Evolutionary conservation across 2,329 filamentous ascomycete genomes (phyloP).

Genomic region (Epichloe sibirici): DNA sequence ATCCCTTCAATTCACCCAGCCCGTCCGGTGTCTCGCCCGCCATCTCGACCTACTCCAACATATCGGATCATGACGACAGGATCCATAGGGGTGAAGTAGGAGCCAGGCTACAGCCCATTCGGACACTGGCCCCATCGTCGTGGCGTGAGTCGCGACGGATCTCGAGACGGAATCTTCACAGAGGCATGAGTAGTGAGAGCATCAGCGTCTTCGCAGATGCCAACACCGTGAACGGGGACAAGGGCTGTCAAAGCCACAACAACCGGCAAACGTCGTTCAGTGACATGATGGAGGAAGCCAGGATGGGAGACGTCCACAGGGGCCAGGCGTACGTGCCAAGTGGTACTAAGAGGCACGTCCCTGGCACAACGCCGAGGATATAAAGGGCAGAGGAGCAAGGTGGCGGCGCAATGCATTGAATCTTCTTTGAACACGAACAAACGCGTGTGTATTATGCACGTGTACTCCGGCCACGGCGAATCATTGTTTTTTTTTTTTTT

Average conservation of each 20-base stretch:
- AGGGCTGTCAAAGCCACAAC: conserved; percentile 9
- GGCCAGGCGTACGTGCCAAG: conserved; percentile 25
- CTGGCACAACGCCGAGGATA: conserved; percentile 22
- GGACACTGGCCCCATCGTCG: conserved; percentile 22
- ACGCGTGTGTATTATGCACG: too few relatives aligned
- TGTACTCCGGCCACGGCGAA: too few relatives aligned
- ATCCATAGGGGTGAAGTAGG: conserved; percentile 17
- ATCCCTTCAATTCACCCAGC: conserved; percentile 24
- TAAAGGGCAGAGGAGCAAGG: neutral
- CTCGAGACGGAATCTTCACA: conserved; percentile 22
- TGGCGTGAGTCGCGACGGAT: conserved; percentile 14
- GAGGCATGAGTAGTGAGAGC: conserved; percentile 34
- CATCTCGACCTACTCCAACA: conserved; percentile 9
- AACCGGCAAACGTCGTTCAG: conserved; percentile 36
- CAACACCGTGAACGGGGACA: conserved; percentile 20
- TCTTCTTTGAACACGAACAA: neutral
- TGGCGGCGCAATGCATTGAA: neutral
- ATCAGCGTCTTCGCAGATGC: conserved; percentile 43
- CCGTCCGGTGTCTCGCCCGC: conserved; percentile 13
- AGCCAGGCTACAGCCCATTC: conserved; percentile 23
- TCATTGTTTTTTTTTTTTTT: too few relatives aligned
- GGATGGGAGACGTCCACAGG: conserved; percentile 27
- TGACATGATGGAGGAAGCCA: conserved; percentile 39
- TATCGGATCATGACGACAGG: conserved; percentile 15
- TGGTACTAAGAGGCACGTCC: conserved; percentile 14